A percentile compares a stretch with the other conserved stretches of the same genome.
These are phyloP conservation scores for Podosphaera xanthii DNA, from an alignment of 2,329 filamentous ascomycete species.

Conservation along the genomic window DNA sequence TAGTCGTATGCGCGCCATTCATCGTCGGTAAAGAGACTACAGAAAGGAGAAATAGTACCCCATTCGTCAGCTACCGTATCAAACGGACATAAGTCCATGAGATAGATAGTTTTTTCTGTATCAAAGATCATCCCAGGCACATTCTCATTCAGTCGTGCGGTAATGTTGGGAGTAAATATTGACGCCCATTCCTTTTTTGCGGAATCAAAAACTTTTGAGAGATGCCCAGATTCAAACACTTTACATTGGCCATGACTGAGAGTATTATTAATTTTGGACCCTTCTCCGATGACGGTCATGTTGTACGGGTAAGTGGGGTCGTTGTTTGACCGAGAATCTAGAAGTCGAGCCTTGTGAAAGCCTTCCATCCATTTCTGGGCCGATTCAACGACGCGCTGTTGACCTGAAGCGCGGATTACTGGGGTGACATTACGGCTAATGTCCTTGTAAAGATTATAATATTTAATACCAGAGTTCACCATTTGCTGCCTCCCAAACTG, in stretches of 20 bases:
- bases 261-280: conserved; percentile 49
- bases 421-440: conserved; percentile 36
- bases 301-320: conserved; percentile 24
- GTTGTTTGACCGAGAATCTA: conserved; percentile 18
- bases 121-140: conserved; percentile 46
- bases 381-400: conserved; percentile 50
- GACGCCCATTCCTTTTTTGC: conserved; percentile 35
- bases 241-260: conserved; percentile 52
- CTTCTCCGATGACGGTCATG: conserved; percentile 50
- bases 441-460: conserved; percentile 47
- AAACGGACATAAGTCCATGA: conserved; percentile 85
- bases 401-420: conserved; percentile 49
- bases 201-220: conserved; percentile 23
- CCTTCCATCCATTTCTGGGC: conserved; percentile 55
- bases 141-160: conserved; percentile 42
- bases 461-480: conserved; percentile 51
- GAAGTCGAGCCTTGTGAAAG: conserved; percentile 30
- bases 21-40: conserved; percentile 42
- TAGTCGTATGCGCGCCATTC: conserved; percentile 73
- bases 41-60: conserved; percentile 45
- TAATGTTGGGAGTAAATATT: conserved; percentile 44
- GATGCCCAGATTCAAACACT: conserved; percentile 33
- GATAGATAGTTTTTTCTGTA: conserved; percentile 34
- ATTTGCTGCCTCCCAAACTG: conserved; percentile 45
- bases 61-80: conserved; percentile 44